Base-by-base conservation (phyloP, 148 eudicot genomes). In the Camellia japonica region DNA sequence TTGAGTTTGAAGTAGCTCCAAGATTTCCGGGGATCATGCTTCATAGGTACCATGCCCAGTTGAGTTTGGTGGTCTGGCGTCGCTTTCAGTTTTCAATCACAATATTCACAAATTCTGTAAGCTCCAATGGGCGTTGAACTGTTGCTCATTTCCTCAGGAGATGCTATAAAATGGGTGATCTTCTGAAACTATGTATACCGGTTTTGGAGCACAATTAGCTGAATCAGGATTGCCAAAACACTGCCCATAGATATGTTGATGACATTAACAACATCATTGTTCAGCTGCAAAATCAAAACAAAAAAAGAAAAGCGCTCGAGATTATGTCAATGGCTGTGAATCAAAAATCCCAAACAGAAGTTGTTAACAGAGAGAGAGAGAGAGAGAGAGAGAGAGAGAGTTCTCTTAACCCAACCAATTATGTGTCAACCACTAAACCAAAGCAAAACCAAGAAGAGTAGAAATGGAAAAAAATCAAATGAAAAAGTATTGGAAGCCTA, bases 221-320 rank as follows among this genome's bases (percentile, higher is more conserved):
- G 61, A 11, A 58, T 58, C 61, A 6, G 61, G 12, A 58, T 9
- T 58, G 61, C 61, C 61, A 58, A 58, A 9, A 58, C 12, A 9
- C 12, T 30, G 38, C 98, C 98, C 84, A 91, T 87, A 23, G 98
- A 91, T 88, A 95, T 91, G 79, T 93, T 95, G 84, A 95, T 89
- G 80, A 95, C 80, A 76, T 95, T 93, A 46, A 95, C 98, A 71
- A 79, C 92, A 58, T 95, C 97, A 66, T 95, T 95, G 89, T 90
- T 95, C 52, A 93, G 95, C 97, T 95, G 97, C 85, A 82, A 87
- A 73, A 16, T 42, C 49, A 44, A 43, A 10, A 47, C 63, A 42
- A 69, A 12, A 20, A 54, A 41, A 56, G 63, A 30, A 30, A 30
- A 30, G 38, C 38, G 38, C 38, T 30, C 38, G 1, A 30, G 38